Evolutionary conservation across 352 stramenopile genomes (phyloP), one percentile per base, ranked within the genome.

Genomic region (Phytophthora fragariaefolia): DNA sequence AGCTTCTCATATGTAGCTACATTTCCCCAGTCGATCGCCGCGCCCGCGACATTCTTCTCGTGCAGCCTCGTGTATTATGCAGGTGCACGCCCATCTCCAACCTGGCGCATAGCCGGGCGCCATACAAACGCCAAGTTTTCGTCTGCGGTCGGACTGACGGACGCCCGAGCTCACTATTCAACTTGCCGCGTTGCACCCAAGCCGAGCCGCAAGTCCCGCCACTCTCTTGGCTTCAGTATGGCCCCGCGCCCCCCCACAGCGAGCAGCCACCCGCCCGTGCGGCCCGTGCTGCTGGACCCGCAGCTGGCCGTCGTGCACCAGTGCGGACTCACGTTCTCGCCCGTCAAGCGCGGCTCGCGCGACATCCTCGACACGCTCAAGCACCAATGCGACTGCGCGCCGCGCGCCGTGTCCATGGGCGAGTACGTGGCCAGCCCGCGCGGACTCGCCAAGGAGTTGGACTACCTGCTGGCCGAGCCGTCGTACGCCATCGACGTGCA

Each of bases 371-470:
- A 85, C 30, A 78, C 74, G 17, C 66, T 89, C 63, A 85, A 82
- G 64, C 74, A 89, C 72, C 80, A 90, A 71, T 87, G 77, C 73
- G 77, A 82, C 63, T 87, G 76, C 52, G 74, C 73, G 27, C 82
- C 84, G 10, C 68, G 68, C 13, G 27, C 69, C 38, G 73, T 93
- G 51, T 93, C 84, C 50, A 93, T 93, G 84, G 84, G 84, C 49
- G 84, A 93, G 73, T 93, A 93, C 73, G 70, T 93, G n/a, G 70
- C 63, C 32, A 89, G 79, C 28, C 82, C 84, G 13, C 77, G 79
- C 49, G 46, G 38, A 6, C 70, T 75, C 48, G 54, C 58, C 7
- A 75, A 63, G 34, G 71, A 79, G 36, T 62, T 54, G 8, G 71
- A 76, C 38, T 58, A 54, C 5, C 50, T 79, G 24, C 50, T 79